These are phyloP conservation scores for Candida ficus DNA, from an alignment of 805 yeast species.

Conservation along the genomic window DNA sequence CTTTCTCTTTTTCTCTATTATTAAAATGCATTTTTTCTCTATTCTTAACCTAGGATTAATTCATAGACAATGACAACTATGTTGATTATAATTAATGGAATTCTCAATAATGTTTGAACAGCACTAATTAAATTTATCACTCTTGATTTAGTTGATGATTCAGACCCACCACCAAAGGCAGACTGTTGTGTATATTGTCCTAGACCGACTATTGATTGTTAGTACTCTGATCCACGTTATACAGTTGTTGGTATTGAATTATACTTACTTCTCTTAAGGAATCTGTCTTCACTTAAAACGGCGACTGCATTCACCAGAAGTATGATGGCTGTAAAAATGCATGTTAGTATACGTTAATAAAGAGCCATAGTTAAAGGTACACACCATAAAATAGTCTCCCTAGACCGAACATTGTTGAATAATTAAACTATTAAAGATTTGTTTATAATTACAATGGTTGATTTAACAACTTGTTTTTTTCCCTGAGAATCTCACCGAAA, in stretches of 20 bases:
- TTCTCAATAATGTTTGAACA: conserved; percentile 67
- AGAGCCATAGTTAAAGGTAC: neutral
- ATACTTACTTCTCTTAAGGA: conserved; percentile 54
- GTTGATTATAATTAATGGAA: conserved; percentile 69
- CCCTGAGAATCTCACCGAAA: too few relatives aligned
- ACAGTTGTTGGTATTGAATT: neutral
- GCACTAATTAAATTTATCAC: conserved; percentile 66
- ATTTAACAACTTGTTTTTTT: too few relatives aligned
- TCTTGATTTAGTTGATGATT: conserved; percentile 49
- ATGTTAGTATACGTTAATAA: conserved; percentile 1
- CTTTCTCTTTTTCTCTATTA: too few relatives aligned
- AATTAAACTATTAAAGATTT: neutral
- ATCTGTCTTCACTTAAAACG: conserved; percentile 74
- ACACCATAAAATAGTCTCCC: conserved; percentile 51
- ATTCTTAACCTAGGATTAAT: conserved; percentile 54
- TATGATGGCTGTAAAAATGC: conserved; percentile 29
- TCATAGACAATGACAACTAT: conserved; percentile 65
- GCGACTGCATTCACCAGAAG: conserved; percentile 70
- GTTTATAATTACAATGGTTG: neutral
- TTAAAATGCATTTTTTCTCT: too few relatives aligned
- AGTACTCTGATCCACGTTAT: too few relatives aligned
- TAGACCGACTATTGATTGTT: conserved; percentile 48
- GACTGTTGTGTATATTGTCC: conserved; percentile 32
- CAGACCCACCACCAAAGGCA: conserved; percentile 41
- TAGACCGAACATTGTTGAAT: conserved; percentile 49